phyloP scores from a whole-genome alignment of 805 yeast species.

The Osmozyma mogii region DNA sequence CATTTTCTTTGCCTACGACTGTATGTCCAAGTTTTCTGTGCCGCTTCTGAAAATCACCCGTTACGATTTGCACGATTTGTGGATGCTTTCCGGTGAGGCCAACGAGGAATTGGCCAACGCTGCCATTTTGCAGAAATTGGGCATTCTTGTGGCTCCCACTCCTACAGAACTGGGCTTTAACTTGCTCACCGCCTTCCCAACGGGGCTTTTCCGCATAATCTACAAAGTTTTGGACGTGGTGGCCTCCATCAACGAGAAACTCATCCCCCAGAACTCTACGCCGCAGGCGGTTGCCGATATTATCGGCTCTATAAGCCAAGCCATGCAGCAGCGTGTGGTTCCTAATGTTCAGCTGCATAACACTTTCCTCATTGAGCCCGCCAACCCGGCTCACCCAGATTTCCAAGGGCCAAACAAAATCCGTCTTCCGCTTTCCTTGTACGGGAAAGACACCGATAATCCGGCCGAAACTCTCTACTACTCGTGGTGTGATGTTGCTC shows the following conservation, averaged over 20 bases:
- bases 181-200: constrained; percentile 8
- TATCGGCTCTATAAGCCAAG: constrained; percentile 8
- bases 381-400: constrained; percentile 12
- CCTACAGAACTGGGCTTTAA: constrained; percentile 8
- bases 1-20: constrained; percentile 13
- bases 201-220: constrained; percentile 6
- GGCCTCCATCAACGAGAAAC: constrained; percentile 3
- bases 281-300: constrained; percentile 4
- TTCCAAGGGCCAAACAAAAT: constrained; percentile 4
- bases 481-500: constrained; percentile 20
- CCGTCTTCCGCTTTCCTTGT: constrained; percentile 10
- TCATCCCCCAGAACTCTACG: neutral
- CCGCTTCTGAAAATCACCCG: constrained; percentile 6
- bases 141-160: constrained; percentile 10
- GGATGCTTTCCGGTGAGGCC: constrained; percentile 3
- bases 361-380: constrained; percentile 5
- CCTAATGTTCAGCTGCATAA: constrained; percentile 7
- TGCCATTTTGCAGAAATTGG: constrained; percentile 4
- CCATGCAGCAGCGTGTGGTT: constrained; percentile 9
- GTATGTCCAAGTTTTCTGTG: constrained; percentile 11
- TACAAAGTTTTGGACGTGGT: constrained; percentile 8
- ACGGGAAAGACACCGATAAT: constrained; percentile 8
- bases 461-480: constrained; percentile 5
- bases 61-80: constrained; percentile 7
- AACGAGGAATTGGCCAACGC: constrained; percentile 6